Percentiles rank a stretch among this genome's conserved stretches.
Conservation (phyloP, 2,329 filamentous ascomycete species). For the Alternaria gaisen region DNA sequence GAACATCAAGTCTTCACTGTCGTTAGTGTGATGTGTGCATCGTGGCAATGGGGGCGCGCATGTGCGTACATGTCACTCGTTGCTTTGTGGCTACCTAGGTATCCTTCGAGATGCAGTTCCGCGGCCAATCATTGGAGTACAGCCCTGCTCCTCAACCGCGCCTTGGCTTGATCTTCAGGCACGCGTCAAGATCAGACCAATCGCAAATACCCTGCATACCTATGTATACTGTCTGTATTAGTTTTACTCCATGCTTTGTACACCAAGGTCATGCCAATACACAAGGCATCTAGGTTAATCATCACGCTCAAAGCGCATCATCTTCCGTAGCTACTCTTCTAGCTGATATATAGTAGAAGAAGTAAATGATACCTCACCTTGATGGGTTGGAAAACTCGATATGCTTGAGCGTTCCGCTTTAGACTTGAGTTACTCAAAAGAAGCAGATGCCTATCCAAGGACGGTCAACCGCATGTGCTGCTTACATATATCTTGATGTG, state of each 20-base stretch:
- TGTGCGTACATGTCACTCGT: neutral
- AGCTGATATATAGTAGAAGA: neutral
- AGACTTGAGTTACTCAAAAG: neutral
- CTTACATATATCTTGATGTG: neutral
- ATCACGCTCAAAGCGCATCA: neutral
- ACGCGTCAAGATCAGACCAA: neutral
- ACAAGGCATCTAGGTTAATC: neutral
- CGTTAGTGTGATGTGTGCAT: neutral
- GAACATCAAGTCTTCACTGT: neutral
- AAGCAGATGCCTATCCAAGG: too few species aligned
- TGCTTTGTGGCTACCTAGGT: neutral
- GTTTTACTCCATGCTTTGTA: neutral
- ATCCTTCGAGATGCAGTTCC: neutral
- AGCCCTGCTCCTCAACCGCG: neutral
- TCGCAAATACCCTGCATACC: neutral
- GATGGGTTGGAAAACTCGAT: neutral
- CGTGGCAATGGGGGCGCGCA: neutral
- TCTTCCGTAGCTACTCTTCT: neutral
- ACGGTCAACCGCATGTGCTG: neutral
- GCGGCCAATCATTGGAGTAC: conserved; percentile 5
- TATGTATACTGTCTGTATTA: neutral
- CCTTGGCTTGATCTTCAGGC: conserved; percentile 7
- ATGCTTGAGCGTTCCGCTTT: neutral
- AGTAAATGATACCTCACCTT: neutral
- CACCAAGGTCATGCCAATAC: neutral